Evolutionary conservation across 139 green algal species (phyloP), one percentile per base, ranked within the genome.

Genomic region (Spirogloea muscicola): DNA sequence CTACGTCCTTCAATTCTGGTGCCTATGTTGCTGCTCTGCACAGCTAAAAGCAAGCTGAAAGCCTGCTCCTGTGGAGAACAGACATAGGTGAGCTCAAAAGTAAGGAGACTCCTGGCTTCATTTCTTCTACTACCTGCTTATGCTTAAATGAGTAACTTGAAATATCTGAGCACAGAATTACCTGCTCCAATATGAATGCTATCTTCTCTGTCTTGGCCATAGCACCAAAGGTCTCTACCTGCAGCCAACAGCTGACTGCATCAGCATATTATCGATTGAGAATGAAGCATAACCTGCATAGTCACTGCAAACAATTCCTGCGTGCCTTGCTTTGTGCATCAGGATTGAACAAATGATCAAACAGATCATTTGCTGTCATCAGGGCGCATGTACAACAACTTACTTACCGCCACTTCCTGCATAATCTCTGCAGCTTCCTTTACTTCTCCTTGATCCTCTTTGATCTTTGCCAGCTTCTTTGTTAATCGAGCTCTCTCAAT

Each of bases 161-260:
- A n/a, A n/a, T n/a, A n/a, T n/a, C n/a, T n/a, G n/a, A n/a, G n/a
- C n/a, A n/a, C n/a, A 16, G 16, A 52, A 16, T n/a, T 36, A 86
- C 77, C 78, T 99, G 94, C 87, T 99, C 94, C 75, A 98, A 81
- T 72, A 99, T 98, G 86, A 94, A 99, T 9, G 89, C 90, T 44
- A 99, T 94, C 84, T 98, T 98, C 84, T 99, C 94, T 3, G 86
- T 91, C 83, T 96, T 96, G 57, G 92, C 89, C 91, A 99, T 97
- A 27, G 94, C 92, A 6, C 94, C 94, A 87, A 95, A 98, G 2
- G 94, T 99, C 79, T 99, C 94, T 81, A 87, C 76, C 68, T 79
- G 44, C 13, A 10, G 25, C 63, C 10, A 44, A n/a, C n/a, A n/a
- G n/a, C n/a, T n/a, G n/a, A n/a, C n/a, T n/a, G n/a, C n/a, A n/a